phyloP scores from a whole-genome alignment of 345 rosid genomes.

The Moringa oleifera region DNA sequence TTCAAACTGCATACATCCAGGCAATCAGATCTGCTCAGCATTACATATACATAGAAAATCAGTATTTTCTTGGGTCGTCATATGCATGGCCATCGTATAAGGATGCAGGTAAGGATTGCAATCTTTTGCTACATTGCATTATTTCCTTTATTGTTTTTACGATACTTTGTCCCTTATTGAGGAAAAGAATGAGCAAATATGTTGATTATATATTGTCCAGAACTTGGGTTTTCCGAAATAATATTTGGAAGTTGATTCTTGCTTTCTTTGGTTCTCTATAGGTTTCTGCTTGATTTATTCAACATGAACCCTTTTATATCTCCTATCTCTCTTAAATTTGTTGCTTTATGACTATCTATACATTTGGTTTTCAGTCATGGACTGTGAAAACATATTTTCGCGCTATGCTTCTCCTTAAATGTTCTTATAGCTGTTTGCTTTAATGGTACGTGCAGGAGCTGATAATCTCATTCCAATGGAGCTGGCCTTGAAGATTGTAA shows the following conservation, averaged over 20 bases:
- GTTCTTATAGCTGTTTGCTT: slow-evolving; percentile 5
- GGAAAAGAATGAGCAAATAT: too few relatives aligned
- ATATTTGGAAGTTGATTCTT: too few relatives aligned
- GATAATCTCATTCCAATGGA: slow-evolving; percentile 97
- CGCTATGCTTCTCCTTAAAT: not conserved
- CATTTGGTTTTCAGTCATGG: not conserved
- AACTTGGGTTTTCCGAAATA: too few relatives aligned
- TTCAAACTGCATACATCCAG: slow-evolving; percentile 91
- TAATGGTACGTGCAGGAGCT: slow-evolving; percentile 57
- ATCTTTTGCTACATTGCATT: not conserved
- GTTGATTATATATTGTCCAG: too few relatives aligned
- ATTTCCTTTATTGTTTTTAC: too few relatives aligned
- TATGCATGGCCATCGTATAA: slow-evolving; percentile 90
- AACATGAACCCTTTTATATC: not conserved
- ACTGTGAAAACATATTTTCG: not conserved
- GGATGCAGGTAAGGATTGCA: slow-evolving; percentile 59
- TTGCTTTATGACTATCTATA: too few relatives aligned
- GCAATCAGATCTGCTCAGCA: slow-evolving; percentile 97
- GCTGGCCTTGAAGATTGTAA: slow-evolving; percentile 83
- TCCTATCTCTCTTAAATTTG: not conserved
- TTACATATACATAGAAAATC: slow-evolving; percentile 95
- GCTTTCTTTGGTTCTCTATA: too few relatives aligned
- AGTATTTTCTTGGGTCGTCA: slow-evolving; percentile 95
- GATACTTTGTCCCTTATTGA: too few relatives aligned
- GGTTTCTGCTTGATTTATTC: too few relatives aligned